Evolutionary conservation across 2,329 filamentous ascomycete species (phyloP).

Genomic region (Hypoxylon sp.): DNA sequence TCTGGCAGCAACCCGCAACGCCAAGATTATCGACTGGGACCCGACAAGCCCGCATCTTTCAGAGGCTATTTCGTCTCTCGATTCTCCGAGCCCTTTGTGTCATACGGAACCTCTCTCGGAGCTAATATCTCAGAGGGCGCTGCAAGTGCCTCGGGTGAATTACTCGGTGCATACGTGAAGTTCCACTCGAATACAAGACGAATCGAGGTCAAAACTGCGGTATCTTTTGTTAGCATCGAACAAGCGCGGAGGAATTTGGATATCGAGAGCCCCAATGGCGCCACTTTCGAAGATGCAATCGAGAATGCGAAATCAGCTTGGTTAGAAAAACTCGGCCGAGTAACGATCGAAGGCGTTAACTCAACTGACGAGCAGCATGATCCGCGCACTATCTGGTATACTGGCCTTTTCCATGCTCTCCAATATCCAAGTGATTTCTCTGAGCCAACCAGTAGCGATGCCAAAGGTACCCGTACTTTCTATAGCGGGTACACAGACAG

Average conservation of each 20-base stretch:
- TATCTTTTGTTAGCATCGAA: slow-evolving; percentile 64
- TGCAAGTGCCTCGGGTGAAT: slow-evolving; percentile 54
- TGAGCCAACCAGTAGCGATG: slow-evolving; percentile 55
- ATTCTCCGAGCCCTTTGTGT: slow-evolving; percentile 61
- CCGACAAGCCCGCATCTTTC: slow-evolving; percentile 59
- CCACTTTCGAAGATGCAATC: slow-evolving; percentile 58
- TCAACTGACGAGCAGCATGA: slow-evolving; percentile 59
- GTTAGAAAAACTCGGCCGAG: slow-evolving; percentile 62
- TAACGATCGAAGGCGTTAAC: slow-evolving; percentile 62
- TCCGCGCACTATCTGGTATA: slow-evolving; percentile 63
- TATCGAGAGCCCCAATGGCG: slow-evolving; percentile 58
- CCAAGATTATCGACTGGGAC: slow-evolving; percentile 63
- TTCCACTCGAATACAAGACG: slow-evolving; percentile 53
- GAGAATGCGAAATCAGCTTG: slow-evolving; percentile 60
- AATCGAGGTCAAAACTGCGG: slow-evolving; percentile 63
- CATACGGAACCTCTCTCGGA: slow-evolving; percentile 56
- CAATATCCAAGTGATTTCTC: slow-evolving; percentile 66
- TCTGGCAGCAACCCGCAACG: slow-evolving; percentile 62
- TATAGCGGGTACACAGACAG: slow-evolving; percentile 65
- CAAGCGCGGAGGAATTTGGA: slow-evolving; percentile 63
- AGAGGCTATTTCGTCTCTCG: slow-evolving; percentile 63
- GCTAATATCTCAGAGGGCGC: slow-evolving; percentile 47
- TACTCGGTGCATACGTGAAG: slow-evolving; percentile 57
- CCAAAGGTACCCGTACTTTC: slow-evolving; percentile 52
- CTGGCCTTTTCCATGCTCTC: slow-evolving; percentile 62